Evolutionary conservation across 2,329 filamentous ascomycete species (phyloP).

Genomic region (Bipolaris bicolor): DNA sequence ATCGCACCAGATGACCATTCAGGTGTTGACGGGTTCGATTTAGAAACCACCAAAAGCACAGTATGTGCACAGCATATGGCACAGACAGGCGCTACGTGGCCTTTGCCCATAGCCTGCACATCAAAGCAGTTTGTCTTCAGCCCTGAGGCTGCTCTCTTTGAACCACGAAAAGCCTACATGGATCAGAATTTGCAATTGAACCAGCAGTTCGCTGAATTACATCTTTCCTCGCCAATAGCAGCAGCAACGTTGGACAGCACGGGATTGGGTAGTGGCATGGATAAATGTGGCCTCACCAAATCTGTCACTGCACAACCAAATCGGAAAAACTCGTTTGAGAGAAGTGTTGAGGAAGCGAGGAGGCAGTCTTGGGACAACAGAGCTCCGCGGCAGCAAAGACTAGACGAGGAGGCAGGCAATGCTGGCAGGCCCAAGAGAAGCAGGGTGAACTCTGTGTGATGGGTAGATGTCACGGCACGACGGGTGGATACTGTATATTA

Average conservation of each 20-base stretch:
- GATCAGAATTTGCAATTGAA: conserved; percentile 1
- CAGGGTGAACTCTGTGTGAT: conserved; percentile 30
- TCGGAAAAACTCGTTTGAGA: background rate
- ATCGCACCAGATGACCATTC: conserved; percentile 30
- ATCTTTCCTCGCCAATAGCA: conserved; percentile 23
- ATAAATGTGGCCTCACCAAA: conserved; percentile 26
- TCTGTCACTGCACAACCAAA: conserved; percentile 9
- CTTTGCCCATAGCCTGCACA: conserved; percentile 25
- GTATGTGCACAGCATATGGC: conserved; percentile 9
- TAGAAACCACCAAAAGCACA: background rate
- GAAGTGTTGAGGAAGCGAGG: conserved; percentile 4
- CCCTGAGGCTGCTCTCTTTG: conserved; percentile 33
- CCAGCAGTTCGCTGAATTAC: conserved; percentile 24
- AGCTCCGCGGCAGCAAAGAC: conserved; percentile 10
- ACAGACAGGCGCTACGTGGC: conserved; percentile 4
- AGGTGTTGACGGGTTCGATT: background rate
- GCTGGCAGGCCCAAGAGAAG: conserved; percentile 7
- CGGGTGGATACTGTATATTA: conserved; percentile 2
- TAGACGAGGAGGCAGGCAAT: background rate
- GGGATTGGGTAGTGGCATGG: conserved; percentile 15
- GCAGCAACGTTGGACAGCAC: conserved; percentile 8
- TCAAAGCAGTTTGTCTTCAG: conserved; percentile 21
- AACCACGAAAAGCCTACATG: conserved; percentile 18
- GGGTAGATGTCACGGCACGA: conserved; percentile 10
- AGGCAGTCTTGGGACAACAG: conserved; percentile 12